These are phyloP conservation scores for Paecilomyces fulvus DNA, from an alignment of 2,329 filamentous ascomycete species.

Conservation along the genomic window DNA sequence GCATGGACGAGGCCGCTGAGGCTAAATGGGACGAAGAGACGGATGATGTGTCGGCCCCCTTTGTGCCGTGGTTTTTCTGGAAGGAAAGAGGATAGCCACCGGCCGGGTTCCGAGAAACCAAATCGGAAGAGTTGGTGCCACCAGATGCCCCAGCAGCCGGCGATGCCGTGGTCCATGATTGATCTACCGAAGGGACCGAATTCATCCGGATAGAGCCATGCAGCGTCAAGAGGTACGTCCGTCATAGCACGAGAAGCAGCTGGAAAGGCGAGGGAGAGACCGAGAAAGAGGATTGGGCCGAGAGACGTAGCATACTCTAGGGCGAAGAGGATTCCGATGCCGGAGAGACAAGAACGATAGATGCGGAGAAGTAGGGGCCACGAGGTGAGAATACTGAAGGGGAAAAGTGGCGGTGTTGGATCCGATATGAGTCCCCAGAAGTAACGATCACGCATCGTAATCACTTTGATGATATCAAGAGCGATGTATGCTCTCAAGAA, in stretches of 20 bases:
- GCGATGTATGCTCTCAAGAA: slow-evolving; percentile 54
- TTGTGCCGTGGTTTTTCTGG: slow-evolving; percentile 9
- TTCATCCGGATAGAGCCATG: slow-evolving; percentile 54
- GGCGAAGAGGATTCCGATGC: slow-evolving; percentile 50
- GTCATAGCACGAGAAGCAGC: slow-evolving; percentile 48
- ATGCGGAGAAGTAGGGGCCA: slow-evolving; percentile 41
- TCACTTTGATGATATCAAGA: slow-evolving; percentile 61
- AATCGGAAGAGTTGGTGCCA: slow-evolving; percentile 90
- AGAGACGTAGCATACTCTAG: slow-evolving; percentile 55
- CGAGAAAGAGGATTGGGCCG: slow-evolving; percentile 52
- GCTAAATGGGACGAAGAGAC: slow-evolving; percentile 22
- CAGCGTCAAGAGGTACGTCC: slow-evolving; percentile 51
- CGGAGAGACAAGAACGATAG: slow-evolving; percentile 50
- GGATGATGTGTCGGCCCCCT: slow-evolving; percentile 12
- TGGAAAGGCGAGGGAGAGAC: slow-evolving; percentile 41
- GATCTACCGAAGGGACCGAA: slow-evolving; percentile 43
- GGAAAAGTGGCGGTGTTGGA: slow-evolving; percentile 35
- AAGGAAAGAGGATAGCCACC: slow-evolving; percentile 26
- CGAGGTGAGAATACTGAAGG: slow-evolving; percentile 33
- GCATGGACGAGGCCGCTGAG: slow-evolving; percentile 52
- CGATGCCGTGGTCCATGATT: slow-evolving; percentile 55
- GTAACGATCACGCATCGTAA: slow-evolving; percentile 70
- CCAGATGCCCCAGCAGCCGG: slow-evolving; percentile 74
- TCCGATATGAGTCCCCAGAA: slow-evolving; percentile 54
- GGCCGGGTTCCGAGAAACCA: slow-evolving; percentile 35